Evolutionary conservation across 306 rosid species (phyloP), one percentile per base, ranked within the genome.

Genomic region (Urtica urens): DNA sequence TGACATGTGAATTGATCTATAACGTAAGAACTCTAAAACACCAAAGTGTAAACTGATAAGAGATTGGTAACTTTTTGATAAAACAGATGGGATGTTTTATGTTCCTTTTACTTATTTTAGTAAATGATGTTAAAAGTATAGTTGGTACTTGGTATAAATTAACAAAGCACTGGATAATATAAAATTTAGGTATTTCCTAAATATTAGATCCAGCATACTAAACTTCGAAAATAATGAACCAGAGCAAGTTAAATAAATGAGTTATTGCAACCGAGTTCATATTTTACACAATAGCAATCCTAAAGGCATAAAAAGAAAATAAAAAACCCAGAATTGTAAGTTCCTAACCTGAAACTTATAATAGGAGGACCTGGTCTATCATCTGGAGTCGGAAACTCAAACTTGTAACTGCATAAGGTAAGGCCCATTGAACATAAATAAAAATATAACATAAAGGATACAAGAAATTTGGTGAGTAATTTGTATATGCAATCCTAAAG

Each of bases 301-400:
- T 23, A 38, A 38, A 35, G 17, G 21, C 28, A 37, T 55, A 22
- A 38, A 54, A 54, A 7, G 16, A 10, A 8, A 21, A 41, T 42
- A 57, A 19, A 22, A 23, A 54, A 44, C 12, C 54, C 26, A 5
- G 40, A 1, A 15, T 15, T 10, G 7, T 39, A 25, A 60, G 39
- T 40, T 52, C 46, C 69, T 44, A 53, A 90, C 99, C 99, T 90
- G 85, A 90, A 90, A 71, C 99, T 90, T 71, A 90, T 90, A 33
- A 90, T 85, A n/a, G 99, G 99, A 65, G 94, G 66, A 0, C 99
- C 99, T 1, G 99, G 99, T 74, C 94, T 90, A 77, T 90, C 99
- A 16, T 90, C 99, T 46, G 99, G 99, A 60, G 96, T 90, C 50
- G 99, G 99, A 76, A 90, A 90, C 72, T 90, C 99, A 75, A 90